A percentile compares a stretch with the other conserved stretches of the same genome.
Evolutionary conservation across 129 eudicot genomes (phyloP).

Genomic region (Centella asiatica): DNA sequence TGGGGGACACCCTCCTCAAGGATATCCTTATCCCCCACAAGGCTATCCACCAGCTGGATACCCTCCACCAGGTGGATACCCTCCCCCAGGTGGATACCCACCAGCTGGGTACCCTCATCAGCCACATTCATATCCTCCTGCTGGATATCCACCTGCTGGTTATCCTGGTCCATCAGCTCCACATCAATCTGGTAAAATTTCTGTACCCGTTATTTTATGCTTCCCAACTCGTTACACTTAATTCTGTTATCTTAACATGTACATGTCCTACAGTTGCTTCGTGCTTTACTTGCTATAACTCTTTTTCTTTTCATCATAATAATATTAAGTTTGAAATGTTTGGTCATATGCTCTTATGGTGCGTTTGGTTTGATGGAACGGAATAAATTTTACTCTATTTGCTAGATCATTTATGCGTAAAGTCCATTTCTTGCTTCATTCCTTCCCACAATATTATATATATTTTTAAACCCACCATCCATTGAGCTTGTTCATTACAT

Average conservation of each 20-base stretch:
- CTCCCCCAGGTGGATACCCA: conserved; percentile 37
- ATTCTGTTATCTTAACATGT: not conserved
- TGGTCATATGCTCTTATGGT: no score
- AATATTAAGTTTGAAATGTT: no score
- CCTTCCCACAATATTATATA: no score
- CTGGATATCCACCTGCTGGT: conserved; percentile 47
- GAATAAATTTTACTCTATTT: no score
- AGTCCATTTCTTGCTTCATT: no score
- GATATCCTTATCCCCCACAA: conserved; percentile 21
- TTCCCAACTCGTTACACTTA: not conserved
- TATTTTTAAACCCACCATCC: no score
- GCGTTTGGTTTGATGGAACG: no score
- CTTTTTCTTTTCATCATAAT: no score
- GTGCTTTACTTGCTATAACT: no score
- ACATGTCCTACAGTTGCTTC: not conserved
- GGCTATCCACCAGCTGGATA: conserved; percentile 43
- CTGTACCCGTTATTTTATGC: not conserved
- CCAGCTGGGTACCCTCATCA: no score
- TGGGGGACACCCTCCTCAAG: conserved; percentile 15
- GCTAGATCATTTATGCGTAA: no score
- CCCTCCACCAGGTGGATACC: conserved; percentile 27
- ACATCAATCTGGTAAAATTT: conserved; percentile 7
- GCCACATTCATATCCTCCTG: conserved; percentile 16
- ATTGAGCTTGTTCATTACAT: no score
- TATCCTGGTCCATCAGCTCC: conserved; percentile 56